Conservation (phyloP, 2,329 filamentous ascomycete genomes). For the Cladophialophora chaetospira region DNA sequence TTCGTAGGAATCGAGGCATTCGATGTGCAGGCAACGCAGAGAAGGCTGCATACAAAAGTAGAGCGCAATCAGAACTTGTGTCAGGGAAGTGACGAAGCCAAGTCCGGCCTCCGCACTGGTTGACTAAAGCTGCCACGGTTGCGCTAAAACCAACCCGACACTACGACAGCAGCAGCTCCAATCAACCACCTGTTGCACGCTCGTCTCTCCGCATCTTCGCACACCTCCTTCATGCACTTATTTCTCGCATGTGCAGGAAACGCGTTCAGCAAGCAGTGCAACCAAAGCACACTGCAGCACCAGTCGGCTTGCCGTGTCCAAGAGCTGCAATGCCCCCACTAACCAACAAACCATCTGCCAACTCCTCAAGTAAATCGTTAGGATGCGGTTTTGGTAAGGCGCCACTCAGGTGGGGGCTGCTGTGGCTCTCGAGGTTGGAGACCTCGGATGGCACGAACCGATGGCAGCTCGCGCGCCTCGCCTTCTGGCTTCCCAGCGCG, state of each 20-base stretch:
- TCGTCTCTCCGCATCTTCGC: slow-evolving; percentile 2
- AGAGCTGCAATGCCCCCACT: slow-evolving; percentile 5
- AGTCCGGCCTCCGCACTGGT: slow-evolving; percentile 13
- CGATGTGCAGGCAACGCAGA: neutral
- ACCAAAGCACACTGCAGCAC: neutral
- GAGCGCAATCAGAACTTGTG: neutral
- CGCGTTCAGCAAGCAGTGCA: too few relatives aligned
- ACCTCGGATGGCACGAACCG: slow-evolving; percentile 1
- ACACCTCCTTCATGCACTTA: slow-evolving; percentile 18
- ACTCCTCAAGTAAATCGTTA: neutral
- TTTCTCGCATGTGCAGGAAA: slow-evolving; percentile 22
- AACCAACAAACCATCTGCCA: neutral
- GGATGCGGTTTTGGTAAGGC: slow-evolving; percentile 3
- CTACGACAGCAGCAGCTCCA: neutral
- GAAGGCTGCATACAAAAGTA: slow-evolving; percentile 1
- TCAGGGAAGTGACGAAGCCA: slow-evolving; percentile 10
- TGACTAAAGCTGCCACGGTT: slow-evolving; percentile 24
- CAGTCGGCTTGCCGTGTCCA: too few relatives aligned
- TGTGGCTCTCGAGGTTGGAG: neutral
- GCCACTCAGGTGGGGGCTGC: neutral
- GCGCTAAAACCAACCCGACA: slow-evolving; percentile 15
- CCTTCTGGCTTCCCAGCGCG: neutral
- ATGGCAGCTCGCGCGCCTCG: neutral
- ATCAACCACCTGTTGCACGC: neutral
- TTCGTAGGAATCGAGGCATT: slow-evolving; percentile 1